Evolutionary conservation across 495 filamentous ascomycete genomes (phyloP).

Genomic region (Tuber melanosporum): DNA sequence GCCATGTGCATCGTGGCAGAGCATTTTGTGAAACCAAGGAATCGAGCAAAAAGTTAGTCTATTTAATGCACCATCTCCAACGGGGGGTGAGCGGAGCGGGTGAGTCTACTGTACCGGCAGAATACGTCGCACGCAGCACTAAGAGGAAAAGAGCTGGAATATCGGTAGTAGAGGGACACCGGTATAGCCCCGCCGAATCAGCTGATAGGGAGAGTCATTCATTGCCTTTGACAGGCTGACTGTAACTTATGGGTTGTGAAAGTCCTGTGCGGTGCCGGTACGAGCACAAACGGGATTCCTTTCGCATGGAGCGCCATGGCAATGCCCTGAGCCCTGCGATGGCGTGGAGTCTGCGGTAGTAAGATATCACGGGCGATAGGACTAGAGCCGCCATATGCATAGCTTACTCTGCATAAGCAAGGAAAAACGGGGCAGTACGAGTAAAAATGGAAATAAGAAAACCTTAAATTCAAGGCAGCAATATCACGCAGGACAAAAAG

Average conservation of each 20-base stretch:
- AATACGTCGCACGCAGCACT: background rate
- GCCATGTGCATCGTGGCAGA: background rate
- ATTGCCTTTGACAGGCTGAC: background rate
- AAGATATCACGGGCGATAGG: background rate
- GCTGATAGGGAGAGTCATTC: background rate
- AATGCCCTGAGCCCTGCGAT: background rate
- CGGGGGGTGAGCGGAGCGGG: background rate
- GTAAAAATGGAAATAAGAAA: background rate
- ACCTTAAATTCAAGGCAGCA: conserved; percentile 4
- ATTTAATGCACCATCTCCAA: background rate
- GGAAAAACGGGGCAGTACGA: background rate
- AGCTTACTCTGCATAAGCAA: background rate
- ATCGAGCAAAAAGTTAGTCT: background rate
- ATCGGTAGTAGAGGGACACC: background rate
- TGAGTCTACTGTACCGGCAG: background rate
- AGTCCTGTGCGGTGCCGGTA: background rate
- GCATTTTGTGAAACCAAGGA: background rate
- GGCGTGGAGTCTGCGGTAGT: background rate
- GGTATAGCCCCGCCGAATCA: background rate
- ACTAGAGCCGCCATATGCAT: background rate
- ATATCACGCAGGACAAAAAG: background rate
- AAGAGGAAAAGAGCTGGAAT: background rate
- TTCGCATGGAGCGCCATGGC: background rate
- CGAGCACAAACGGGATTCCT: background rate
- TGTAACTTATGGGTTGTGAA: background rate